Base-by-base conservation (phyloP, 2,329 filamentous ascomycete genomes). In the Botryosphaeria agaves region DNA sequence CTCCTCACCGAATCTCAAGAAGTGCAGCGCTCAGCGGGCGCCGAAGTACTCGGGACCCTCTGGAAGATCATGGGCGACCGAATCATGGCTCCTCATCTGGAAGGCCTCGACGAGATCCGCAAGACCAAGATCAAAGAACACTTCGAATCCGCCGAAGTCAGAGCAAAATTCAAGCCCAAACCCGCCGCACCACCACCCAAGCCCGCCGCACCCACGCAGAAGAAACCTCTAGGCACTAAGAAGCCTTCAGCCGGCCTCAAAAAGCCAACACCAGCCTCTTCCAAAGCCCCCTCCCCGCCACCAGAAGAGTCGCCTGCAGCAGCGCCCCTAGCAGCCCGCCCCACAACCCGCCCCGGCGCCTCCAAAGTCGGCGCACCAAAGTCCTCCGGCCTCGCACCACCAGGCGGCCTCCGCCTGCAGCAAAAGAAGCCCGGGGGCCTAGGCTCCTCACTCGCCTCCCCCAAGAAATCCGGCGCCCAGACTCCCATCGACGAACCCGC, bases 21-120 rank as follows among this genome's bases (percentile, higher is more conserved):
- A 43, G 76, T 69, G 3, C 71, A 92, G 35, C 73, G 89, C 55
- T 77, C 87, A 29, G 84, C 83, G 18, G 89, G 85, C 51, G 85
- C 85, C 9, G 89, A 98, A 52, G 75, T 89, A 19, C 62, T 98
- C 3, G 89, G 91, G 38, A 93, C 85, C 0, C 55, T 98, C 29
- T 95, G 94, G 89, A 98, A 95, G 59, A 95, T 98, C 32, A 81
- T 95, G 59, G 87, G 89, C 25, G 91, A 98, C 53, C 73, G 89
- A 34, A 81, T 81, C 31, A 98, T 98, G 89, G 83, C 79, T 26
- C 78, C 82, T 6, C 80, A 92, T 49, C 59, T 98, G 11, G 87
- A 94, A 38, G 83, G 83, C 3, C 63, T 98, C 3, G 89, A 98
- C 48, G 89, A 98, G 15, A 95, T 95, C 41, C 72, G 85, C 36